phyloP scores from a whole-genome alignment of 768 basidiomycete species.

The Leucocoprinus leucothites region DNA sequence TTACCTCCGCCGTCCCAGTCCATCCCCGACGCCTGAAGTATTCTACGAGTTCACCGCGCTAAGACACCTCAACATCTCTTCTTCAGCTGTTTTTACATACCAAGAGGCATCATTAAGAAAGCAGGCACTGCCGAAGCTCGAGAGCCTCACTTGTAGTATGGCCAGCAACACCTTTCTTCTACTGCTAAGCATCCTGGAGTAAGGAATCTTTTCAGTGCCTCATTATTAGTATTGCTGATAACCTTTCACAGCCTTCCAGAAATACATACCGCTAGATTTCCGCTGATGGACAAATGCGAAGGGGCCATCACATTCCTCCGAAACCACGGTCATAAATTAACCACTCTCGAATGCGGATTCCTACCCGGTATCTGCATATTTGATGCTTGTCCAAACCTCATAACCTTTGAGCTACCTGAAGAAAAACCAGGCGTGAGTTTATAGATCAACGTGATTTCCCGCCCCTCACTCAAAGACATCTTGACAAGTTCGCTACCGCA shows the following conservation, averaged over 20 bases:
- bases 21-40: neutral
- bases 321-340: constrained; percentile 1
- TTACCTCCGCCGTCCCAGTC: neutral
- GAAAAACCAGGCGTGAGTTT: constrained; percentile 6
- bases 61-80: neutral
- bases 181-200: constrained; percentile 1
- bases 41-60: constrained; percentile 1
- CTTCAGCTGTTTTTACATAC: constrained; percentile 1
- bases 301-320: constrained; percentile 1
- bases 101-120: neutral
- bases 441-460: no score
- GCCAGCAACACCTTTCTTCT: constrained; percentile 2
- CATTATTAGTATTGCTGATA: neutral
- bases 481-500: neutral
- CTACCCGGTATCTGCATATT: constrained; percentile 7
- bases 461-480: no score
- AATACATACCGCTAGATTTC: neutral
- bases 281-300: neutral
- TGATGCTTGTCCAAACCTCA: constrained; percentile 2
- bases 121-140: constrained; percentile 2
- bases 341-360: constrained; percentile 1
- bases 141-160: neutral
- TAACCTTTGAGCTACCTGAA: neutral
- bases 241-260: neutral
- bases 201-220: neutral